A percentile compares a stretch with the other conserved stretches of the same genome.
Conservation (phyloP, 1,284 basidiomycete genomes). For the Inonotus obliquus region DNA sequence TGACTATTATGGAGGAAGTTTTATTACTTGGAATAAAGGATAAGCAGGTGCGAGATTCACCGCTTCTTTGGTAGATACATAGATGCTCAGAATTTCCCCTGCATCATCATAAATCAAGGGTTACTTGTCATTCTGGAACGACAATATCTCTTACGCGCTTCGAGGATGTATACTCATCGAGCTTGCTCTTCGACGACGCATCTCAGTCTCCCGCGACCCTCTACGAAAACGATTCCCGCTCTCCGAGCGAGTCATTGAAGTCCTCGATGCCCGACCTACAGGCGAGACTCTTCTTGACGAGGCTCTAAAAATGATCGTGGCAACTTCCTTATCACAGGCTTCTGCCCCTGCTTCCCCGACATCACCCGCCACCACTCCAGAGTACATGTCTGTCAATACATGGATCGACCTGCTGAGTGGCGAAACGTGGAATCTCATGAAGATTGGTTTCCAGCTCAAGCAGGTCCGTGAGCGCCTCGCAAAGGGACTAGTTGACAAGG, state of each 20-base stretch:
- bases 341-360: conserved; percentile 20
- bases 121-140: conserved; percentile 96
- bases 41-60: conserved; percentile 59
- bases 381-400: conserved; percentile 79
- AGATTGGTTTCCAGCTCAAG: conserved; percentile 96
- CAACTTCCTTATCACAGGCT: not conserved
- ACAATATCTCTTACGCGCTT: conserved; percentile 95
- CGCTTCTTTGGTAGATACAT: not conserved
- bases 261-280: conserved; percentile 86
- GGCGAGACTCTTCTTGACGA: conserved; percentile 96
- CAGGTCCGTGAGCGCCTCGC: conserved; percentile 94
- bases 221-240: conserved; percentile 73
- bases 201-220: conserved; percentile 84
- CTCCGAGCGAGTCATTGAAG: conserved; percentile 83
- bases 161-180: conserved; percentile 94
- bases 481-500: conserved; percentile 97
- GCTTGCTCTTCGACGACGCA: conserved; percentile 84
- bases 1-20: conserved; percentile 98
- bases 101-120: conserved; percentile 45
- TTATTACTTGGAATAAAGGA: conserved; percentile 88
- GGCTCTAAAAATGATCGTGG: conserved; percentile 88
- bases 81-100: not conserved
- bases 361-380: conserved; percentile 16
- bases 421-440: conserved; percentile 98
- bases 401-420: conserved; percentile 95